Base-by-base conservation (phyloP, 2,329 filamentous ascomycete genomes). In the Leptographium flavum region DNA sequence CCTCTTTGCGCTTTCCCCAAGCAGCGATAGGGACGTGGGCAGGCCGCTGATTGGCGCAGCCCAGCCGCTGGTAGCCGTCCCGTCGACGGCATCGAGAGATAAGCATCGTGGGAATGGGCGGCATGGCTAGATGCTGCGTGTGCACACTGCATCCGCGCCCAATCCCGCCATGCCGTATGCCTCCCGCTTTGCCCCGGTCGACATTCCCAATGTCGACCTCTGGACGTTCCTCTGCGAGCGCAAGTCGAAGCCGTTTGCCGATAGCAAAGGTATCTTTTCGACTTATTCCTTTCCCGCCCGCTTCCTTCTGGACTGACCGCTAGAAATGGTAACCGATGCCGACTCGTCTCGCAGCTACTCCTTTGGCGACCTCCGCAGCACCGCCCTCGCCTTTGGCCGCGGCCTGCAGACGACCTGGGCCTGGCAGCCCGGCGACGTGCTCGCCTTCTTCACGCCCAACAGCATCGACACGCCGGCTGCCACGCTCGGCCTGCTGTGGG, bases 381-480 rank as follows among this genome's bases (percentile, higher is more conserved):
- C 75, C 15, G 81, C 86, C 1, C 63, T 79, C 33, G 73, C 78
- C n/a, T 93, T 95, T 53, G 88, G 86, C 42, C 78, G 81, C 52
- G 88, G 85, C 1, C 71, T 96, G 19, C 80, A 79, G 56, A 74
- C 81, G 23, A 62, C 70, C 21, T 90, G 81, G 73, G 71, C 79
- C 42, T 94, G 87, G 83, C 71, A 79, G 54, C 87, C 83, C 58
- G 83, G 84, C 55, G 85, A 95, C 58, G 84, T 92, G 2, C 70
- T 95, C 21, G 83, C 74, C 11, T 69, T 94, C 45, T 94, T 82
- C 67, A 81, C 85, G 4, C 84, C 87, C 25, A 95, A 96, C 60
- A 79, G 73, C 60, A 82, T 95, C 57, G 88, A 95, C 60, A 86
- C 81, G 0, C 81, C 86, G 0, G 68, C 81, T 3, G 63, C 87